A percentile compares a stretch with the other conserved stretches of the same genome.
Conservation (phyloP, 2,329 filamentous ascomycete species). For the Colletotrichum navitas region DNA sequence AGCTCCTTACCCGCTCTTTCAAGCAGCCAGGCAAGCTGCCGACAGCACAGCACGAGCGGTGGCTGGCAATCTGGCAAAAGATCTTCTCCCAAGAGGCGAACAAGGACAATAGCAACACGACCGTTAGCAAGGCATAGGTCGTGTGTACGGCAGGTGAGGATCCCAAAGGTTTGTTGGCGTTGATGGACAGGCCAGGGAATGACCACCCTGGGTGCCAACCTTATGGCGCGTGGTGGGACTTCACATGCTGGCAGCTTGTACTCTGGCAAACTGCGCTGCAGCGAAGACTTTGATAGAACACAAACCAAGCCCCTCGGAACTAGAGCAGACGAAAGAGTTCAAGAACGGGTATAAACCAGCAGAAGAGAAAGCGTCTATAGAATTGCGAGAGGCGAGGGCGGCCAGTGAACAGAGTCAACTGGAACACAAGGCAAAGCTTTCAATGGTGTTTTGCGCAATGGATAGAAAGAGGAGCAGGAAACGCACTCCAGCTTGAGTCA, state of each 20-base stretch:
- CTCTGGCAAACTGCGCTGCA: not conserved
- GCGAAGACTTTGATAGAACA: not conserved
- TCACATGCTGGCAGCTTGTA: conserved; percentile 2
- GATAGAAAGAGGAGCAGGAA: not conserved
- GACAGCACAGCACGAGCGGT: conserved; percentile 77
- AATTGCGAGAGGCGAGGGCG: too few relatives aligned
- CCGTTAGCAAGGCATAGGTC: conserved; percentile 48
- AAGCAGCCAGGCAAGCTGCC: conserved; percentile 73
- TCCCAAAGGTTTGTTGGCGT: not conserved
- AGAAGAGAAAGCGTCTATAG: not conserved
- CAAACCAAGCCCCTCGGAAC: not conserved
- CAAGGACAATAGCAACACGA: conserved; percentile 48
- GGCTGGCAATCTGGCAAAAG: conserved; percentile 80
- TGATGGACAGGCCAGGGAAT: not conserved
- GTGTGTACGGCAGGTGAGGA: not conserved
- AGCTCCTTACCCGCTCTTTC: conserved; percentile 80
- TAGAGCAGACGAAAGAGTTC: not conserved
- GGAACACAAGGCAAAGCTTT: not conserved
- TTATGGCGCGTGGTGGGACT: not conserved
- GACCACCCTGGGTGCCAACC: not conserved
- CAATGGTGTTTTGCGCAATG: not conserved
- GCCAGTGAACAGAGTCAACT: not conserved
- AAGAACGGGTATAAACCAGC: too few relatives aligned
- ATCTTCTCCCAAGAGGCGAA: conserved; percentile 71
- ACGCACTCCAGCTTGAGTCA: not conserved